phyloP scores from a whole-genome alignment of 2,329 filamentous ascomycete genomes.

The Neofusicoccum kwambonambiense region DNA sequence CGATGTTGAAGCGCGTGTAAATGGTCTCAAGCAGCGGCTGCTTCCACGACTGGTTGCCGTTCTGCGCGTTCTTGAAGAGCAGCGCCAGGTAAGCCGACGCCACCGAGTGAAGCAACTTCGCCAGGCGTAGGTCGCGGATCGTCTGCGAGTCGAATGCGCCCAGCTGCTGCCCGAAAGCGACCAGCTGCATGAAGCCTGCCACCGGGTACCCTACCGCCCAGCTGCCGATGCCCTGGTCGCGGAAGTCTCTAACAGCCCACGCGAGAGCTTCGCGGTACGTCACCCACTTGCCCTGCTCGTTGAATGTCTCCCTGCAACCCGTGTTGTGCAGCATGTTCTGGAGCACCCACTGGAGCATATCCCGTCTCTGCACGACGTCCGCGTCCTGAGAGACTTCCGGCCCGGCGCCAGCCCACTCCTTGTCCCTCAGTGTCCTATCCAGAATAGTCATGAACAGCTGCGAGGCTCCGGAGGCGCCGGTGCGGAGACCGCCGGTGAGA shows the following conservation, averaged over 20 bases:
- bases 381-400: constrained; percentile 1
- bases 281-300: constrained; percentile 31
- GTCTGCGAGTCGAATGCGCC: constrained; percentile 22
- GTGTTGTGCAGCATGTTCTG: constrained; percentile 29
- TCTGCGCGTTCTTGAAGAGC: constrained; percentile 18
- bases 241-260: constrained; percentile 31
- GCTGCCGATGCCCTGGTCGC: constrained; percentile 28
- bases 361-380: constrained; percentile 24
- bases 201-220: constrained; percentile 33
- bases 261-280: constrained; percentile 27
- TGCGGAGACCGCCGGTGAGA: constrained; percentile 30
- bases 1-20: constrained; percentile 31
- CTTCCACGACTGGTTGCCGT: constrained; percentile 24
- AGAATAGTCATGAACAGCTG: constrained; percentile 36
- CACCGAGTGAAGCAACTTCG: constrained; percentile 29
- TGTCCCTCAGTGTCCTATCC: constrained; percentile 26
- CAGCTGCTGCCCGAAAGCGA: constrained; percentile 24
- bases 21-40: constrained; percentile 29
- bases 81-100: constrained; percentile 28
- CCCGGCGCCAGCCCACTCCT: constrained; percentile 29
- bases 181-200: constrained; percentile 28
- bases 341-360: constrained; percentile 31
- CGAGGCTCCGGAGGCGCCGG: constrained; percentile 30
- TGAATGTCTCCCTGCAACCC: constrained; percentile 32
- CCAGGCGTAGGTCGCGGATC: constrained; percentile 20